phyloP scores from a whole-genome alignment of 495 filamentous ascomycete genomes.

The Talaromyces trachyspermus region DNA sequence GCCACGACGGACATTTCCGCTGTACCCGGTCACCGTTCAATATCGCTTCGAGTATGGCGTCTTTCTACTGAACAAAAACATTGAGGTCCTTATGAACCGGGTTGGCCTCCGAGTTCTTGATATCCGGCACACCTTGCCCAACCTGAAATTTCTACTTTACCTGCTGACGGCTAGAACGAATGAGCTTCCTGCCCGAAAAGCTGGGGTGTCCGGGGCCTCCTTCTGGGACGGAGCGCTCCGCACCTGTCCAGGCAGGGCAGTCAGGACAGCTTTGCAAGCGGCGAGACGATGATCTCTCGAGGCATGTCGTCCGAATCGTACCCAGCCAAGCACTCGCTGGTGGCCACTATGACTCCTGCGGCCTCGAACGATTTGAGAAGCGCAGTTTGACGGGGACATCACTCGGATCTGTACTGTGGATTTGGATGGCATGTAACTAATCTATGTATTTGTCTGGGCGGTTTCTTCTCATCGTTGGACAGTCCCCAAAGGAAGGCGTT shows the following conservation, averaged over 20 bases:
- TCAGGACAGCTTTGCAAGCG: conserved; percentile 31
- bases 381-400: background rate
- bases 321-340: background rate
- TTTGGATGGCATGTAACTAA: background rate
- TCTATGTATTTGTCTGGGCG: too few relatives aligned
- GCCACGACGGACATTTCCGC: conserved; percentile 65
- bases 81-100: conserved; percentile 74
- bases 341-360: background rate
- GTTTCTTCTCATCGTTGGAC: too few relatives aligned
- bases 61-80: conserved; percentile 88
- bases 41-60: conserved; percentile 93
- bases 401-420: background rate
- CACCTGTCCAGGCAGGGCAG: conserved; percentile 33
- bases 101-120: conserved; percentile 73
- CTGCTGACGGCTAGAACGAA: conserved; percentile 71
- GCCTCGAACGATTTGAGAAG: background rate
- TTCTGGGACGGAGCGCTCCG: conserved; percentile 26
- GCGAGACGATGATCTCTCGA: conserved; percentile 18
- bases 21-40: conserved; percentile 68
- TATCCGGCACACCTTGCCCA: conserved; percentile 83
- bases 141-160: conserved; percentile 87
- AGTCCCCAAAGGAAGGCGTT: too few relatives aligned
- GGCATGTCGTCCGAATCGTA: conserved; percentile 2
- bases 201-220: conserved; percentile 65
- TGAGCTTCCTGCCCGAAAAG: conserved; percentile 70